Conservation (phyloP, 2,329 filamentous ascomycete species). For the Pyricularia sp. region DNA sequence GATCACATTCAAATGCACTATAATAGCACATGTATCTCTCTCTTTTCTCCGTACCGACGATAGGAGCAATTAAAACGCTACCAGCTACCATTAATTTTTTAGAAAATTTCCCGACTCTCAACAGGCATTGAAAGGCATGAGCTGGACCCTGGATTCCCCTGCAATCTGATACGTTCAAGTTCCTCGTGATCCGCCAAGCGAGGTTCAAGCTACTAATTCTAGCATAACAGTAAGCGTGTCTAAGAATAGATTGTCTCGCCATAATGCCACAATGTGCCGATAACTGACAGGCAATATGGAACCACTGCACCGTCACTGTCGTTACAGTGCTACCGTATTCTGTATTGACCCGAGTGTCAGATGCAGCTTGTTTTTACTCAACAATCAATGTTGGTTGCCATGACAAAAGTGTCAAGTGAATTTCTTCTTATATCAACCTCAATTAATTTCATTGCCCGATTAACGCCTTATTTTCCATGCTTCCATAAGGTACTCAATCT, state of each 20-base stretch:
- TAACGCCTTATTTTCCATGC: background rate
- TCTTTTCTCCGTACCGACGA: background rate
- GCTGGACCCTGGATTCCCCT: background rate
- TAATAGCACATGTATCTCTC: background rate
- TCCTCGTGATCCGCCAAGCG: background rate
- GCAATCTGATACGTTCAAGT: background rate
- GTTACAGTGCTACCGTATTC: background rate
- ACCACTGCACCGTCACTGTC: background rate
- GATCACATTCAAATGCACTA: background rate
- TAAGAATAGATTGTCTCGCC: background rate
- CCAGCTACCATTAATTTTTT: background rate
- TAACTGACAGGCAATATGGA: background rate
- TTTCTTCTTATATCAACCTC: background rate
- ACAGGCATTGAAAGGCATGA: background rate
- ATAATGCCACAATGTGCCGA: background rate
- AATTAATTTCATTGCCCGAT: background rate
- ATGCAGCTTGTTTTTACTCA: background rate
- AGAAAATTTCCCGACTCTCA: background rate
- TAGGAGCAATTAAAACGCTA: background rate
- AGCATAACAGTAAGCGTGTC: background rate
- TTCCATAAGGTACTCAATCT: background rate
- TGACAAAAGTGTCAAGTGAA: background rate
- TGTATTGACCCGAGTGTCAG: background rate
- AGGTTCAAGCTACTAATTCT: background rate
- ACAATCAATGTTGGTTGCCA: background rate